Evolutionary conservation across 2,329 filamentous ascomycete genomes (phyloP), one percentile per base, ranked within the genome.

Genomic region (Pseudocercospora fuligena): DNA sequence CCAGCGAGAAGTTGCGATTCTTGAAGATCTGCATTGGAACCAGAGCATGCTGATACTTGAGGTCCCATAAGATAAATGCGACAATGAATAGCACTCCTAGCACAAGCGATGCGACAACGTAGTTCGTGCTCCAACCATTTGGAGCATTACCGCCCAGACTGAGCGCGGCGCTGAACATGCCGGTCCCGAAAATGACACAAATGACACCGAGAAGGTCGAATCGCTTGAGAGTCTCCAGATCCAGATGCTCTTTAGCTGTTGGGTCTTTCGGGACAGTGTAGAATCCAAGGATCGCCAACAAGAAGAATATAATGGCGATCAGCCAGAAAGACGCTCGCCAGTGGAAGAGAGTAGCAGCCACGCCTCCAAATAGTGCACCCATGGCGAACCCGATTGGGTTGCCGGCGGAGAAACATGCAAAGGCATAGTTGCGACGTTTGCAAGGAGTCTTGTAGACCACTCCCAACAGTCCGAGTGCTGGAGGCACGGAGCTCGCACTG

Each of bases 101-200:
- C n/a, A 81, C 73, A 12, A 81, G 75, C 72, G 81, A 79, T 59
- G 73, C 74, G 56, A 82, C 77, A 63, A 82, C 80, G 65, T 78
- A 78, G 3, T 70, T 67, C 0, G 77, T 75, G 14, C 70, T 73
- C 80, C 79, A 82, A 19, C 74, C 74, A 2, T 75, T 19, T 68
- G 74, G 5, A 2, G 77, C 76, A 58, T 75, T 77, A 14, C 36
- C 70, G 56, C 71, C 73, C 19, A 93, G 81, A n/a, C 81, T 88
- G 74, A 93, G 56, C 8, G 62, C 47, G 11, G 62, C 62, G 31
- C 62, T 64, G 56, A 64, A 64, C 62, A 64, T 64, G 46, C 62
- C 62, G 19, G 59, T 64, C 12, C 62, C 62, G 6, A 60, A 47
- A 9, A 64, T 57, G 8, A 64, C 62, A 36, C 62, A 64, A 6